A percentile compares a stretch with the other conserved stretches of the same genome.
Conservation (phyloP, 495 filamentous ascomycete genomes). For the Letharia lupina region DNA sequence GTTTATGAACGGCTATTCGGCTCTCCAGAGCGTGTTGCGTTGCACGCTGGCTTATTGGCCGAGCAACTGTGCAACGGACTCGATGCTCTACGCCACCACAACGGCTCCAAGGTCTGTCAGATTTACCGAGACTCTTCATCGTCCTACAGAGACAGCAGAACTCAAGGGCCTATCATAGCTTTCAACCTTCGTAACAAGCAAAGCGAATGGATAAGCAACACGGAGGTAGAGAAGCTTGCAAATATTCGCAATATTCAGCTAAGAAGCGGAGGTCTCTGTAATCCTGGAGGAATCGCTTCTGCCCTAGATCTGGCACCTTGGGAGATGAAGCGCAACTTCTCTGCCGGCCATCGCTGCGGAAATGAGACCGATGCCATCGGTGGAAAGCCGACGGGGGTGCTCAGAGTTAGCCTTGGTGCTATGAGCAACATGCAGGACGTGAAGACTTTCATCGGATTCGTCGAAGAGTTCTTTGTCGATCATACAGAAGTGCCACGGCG, state of each 20-base stretch:
- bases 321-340: constrained; percentile 54
- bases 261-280: constrained; percentile 59
- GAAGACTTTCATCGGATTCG: constrained; percentile 47
- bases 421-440: constrained; percentile 61
- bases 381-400: constrained; percentile 54
- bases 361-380: constrained; percentile 43
- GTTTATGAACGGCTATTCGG: constrained; percentile 54
- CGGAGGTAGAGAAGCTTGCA: constrained; percentile 54
- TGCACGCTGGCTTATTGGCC: constrained; percentile 52
- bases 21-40: constrained; percentile 52
- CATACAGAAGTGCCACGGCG: neutral
- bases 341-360: constrained; percentile 56
- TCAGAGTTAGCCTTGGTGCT: constrained; percentile 60
- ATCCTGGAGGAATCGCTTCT: constrained; percentile 46
- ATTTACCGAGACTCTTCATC: constrained; percentile 50
- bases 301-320: constrained; percentile 40
- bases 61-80: constrained; percentile 45
- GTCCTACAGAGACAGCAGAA: constrained; percentile 46
- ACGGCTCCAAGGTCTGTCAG: constrained; percentile 47
- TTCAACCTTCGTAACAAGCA: constrained; percentile 54
- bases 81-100: constrained; percentile 46
- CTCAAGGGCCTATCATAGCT: constrained; percentile 63
- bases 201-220: constrained; percentile 50
- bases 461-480: constrained; percentile 44
- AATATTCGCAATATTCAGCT: constrained; percentile 56